Evolutionary conservation across 2,329 filamentous ascomycete species (phyloP), one percentile per base, ranked within the genome.

Genomic region (Beauveria sp.): DNA sequence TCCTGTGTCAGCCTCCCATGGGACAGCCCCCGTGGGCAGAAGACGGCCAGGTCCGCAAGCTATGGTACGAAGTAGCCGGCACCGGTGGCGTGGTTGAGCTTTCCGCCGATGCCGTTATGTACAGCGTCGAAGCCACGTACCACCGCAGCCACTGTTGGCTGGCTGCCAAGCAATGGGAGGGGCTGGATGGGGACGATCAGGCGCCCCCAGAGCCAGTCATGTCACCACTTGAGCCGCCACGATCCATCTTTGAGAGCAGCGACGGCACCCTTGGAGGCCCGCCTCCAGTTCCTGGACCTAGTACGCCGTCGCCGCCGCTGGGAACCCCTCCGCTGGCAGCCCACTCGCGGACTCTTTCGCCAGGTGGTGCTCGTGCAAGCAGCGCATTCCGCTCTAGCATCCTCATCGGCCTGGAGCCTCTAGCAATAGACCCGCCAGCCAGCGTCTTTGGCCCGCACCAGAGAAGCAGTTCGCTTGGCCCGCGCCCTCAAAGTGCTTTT

Each of bases 51-150:
- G 82, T 88, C 16, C 82, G 83, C 67, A 86, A 86, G 76, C 85
- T 86, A 68, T 91, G 88, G 88, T 91, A 90, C 72, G 84, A 88
- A 66, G 84, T 90, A 5, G 86, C 89, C 3, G 90, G 88, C 20
- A 80, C 81, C 38, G 80, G 79, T 14, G 79, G 78, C 9, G 71
- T 83, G 38, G 83, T 86, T 31, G 82, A 86, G 72, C 76, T 86
- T 22, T 84, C 83, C 1, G 76, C 82, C 60, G 83, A 86, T 67
- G 80, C 83, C 6, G 80, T 86, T 65, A 78, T 85, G 70, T 85
- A 84, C 69, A 85, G 82, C 64, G 81, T 84, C 56, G 83, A 86
- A 69, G 83, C 82, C 16, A 84, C 81, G 20, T 85, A 85, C 68
- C 80, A 83, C 66, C 80, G 83, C 57, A 82, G 79, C 59, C 80